These are phyloP conservation scores for Acrasis kona DNA, from an alignment of 78 protist genomes.

Conservation along the genomic window DNA sequence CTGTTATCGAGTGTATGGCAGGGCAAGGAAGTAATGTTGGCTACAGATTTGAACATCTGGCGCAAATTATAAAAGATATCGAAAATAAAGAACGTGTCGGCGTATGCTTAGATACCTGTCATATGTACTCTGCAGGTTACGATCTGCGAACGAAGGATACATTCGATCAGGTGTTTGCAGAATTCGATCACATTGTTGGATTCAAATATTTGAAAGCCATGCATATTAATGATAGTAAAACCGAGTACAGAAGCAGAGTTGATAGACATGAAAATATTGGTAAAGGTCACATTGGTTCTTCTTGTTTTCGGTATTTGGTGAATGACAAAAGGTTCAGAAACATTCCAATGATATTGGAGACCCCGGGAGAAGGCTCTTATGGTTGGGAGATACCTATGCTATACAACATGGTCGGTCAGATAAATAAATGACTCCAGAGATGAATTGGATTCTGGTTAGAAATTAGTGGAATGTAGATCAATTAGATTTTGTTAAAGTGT, in stretches of 20 bases:
- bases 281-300: conserved; percentile 15
- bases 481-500: no score
- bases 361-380: conserved; percentile 13
- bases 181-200: conserved; percentile 47
- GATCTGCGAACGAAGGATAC: conserved; percentile 11
- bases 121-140: conserved; percentile 54
- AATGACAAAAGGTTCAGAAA: conserved; percentile 26
- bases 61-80: conserved; percentile 24
- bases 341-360: conserved; percentile 51
- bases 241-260: not conserved
- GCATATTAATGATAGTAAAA: conserved; percentile 48
- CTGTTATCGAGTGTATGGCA: conserved; percentile 40
- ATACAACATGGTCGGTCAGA: not conserved
- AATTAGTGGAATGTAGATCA: no score
- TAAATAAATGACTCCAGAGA: not conserved
- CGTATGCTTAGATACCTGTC: conserved; percentile 66
- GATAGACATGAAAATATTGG: conserved; percentile 54
- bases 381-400: not conserved
- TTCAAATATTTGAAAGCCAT: conserved; percentile 29
- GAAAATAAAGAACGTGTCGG: conserved; percentile 44
- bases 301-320: conserved; percentile 30
- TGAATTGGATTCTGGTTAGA: not conserved
- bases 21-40: conserved; percentile 37
- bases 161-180: conserved; percentile 15
- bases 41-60: conserved; percentile 33